These are phyloP conservation scores for Fonsecaea pedrosoi DNA, from an alignment of 2,329 filamentous ascomycete genomes.

Conservation along the genomic window DNA sequence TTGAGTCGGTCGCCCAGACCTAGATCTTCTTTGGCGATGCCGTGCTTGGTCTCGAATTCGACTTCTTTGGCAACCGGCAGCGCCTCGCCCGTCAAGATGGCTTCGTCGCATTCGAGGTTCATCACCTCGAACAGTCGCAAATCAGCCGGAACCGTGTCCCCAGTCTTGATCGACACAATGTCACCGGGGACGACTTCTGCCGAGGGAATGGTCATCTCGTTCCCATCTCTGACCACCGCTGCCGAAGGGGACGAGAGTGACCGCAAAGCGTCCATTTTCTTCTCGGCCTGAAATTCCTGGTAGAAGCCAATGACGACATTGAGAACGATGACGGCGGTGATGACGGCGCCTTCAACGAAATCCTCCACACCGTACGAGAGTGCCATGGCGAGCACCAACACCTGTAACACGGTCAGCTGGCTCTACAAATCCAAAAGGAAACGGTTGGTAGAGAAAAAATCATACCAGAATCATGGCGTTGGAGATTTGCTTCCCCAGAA, in stretches of 20 bases:
- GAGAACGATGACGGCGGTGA: constrained; percentile 64
- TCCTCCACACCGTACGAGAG: constrained; percentile 63
- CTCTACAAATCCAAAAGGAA: neutral
- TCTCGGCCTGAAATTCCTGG: constrained; percentile 66
- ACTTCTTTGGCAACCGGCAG: constrained; percentile 63
- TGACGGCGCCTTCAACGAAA: constrained; percentile 65
- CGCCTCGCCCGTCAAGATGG: constrained; percentile 67
- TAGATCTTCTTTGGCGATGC: constrained; percentile 44
- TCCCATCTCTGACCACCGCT: constrained; percentile 63
- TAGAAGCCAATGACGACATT: constrained; percentile 66
- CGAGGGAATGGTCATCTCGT: constrained; percentile 59
- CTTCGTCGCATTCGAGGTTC: constrained; percentile 76
- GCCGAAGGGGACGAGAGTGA: constrained; percentile 64
- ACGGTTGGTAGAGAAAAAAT: too few relatives aligned
- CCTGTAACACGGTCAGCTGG: constrained; percentile 24
- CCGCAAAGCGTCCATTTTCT: constrained; percentile 64
- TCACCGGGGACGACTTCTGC: constrained; percentile 67
- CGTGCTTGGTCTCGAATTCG: constrained; percentile 43
- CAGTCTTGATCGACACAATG: constrained; percentile 59
- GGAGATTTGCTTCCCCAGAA: constrained; percentile 59
- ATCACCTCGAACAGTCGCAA: constrained; percentile 63
- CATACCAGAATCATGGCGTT: constrained; percentile 63
- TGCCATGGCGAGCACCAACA: constrained; percentile 75
- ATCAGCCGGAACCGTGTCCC: constrained; percentile 67
- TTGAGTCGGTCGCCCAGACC: constrained; percentile 65